These are phyloP conservation scores for Backusella tarrabulga DNA, from an alignment of 192 early-diverging fungal species.

Conservation along the genomic window DNA sequence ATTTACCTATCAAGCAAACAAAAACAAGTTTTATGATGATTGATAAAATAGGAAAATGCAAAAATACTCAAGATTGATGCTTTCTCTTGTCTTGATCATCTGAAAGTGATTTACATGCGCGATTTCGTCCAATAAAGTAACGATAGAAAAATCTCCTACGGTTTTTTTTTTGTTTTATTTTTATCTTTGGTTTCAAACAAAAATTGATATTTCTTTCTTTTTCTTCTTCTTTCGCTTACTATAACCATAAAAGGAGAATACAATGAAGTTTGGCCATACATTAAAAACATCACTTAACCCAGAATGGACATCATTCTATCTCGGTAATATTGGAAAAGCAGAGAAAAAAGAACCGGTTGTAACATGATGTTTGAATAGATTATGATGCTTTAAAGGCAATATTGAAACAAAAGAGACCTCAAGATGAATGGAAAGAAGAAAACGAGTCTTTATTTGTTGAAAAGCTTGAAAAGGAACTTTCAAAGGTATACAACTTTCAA, in stretches of 20 bases:
- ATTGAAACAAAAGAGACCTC: slow-evolving; percentile 65
- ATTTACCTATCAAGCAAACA: too few relatives aligned
- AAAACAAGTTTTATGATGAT: too few relatives aligned
- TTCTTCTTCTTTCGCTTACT: not conserved
- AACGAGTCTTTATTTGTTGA: slow-evolving; percentile 85
- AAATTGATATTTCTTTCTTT: not conserved
- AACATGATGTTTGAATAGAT: slow-evolving; percentile 9
- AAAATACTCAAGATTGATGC: too few relatives aligned
- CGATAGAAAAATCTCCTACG: not conserved
- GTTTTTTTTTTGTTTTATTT: not conserved
- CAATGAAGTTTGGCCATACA: slow-evolving; percentile 92
- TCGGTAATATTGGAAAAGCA: slow-evolving; percentile 34
- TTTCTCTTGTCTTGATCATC: too few relatives aligned
- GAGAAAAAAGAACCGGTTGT: not conserved
- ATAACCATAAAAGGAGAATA: not conserved
- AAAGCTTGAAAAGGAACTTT: slow-evolving; percentile 84
- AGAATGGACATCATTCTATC: slow-evolving; percentile 87
- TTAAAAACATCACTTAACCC: slow-evolving; percentile 74
- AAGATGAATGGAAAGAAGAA: slow-evolving; percentile 74
- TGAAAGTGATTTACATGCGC: too few relatives aligned
- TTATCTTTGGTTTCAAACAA: not conserved
- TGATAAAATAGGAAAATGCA: too few relatives aligned
- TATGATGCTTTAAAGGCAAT: slow-evolving; percentile 86
- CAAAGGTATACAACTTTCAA: slow-evolving; percentile 84
- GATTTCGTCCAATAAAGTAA: not conserved